Conservation (phyloP, 495 filamentous ascomycete species). For the Lasiosphaeria hispida region DNA sequence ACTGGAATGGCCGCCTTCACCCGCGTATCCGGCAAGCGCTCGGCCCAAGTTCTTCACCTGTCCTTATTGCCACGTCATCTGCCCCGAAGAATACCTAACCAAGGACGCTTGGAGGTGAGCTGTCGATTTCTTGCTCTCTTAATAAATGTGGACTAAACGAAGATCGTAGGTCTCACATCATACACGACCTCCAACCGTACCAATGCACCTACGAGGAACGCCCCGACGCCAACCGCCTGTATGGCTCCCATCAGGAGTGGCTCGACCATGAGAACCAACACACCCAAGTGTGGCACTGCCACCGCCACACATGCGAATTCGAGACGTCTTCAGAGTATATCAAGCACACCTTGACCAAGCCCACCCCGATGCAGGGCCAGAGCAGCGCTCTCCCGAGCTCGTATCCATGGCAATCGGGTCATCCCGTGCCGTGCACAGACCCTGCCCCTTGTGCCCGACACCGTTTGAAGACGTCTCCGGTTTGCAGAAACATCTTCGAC, state of each 20-base stretch:
- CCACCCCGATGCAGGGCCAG: too few relatives aligned
- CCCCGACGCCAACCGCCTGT: conserved; percentile 22
- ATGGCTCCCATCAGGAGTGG: conserved; percentile 31
- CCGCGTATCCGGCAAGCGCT: neutral
- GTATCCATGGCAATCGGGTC: too few relatives aligned
- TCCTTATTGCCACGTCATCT: conserved; percentile 26
- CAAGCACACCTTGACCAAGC: too few relatives aligned
- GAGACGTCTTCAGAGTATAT: too few relatives aligned
- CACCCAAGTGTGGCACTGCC: neutral
- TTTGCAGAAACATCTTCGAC: neutral
- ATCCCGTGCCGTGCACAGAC: too few relatives aligned
- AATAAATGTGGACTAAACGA: neutral
- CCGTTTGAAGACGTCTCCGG: neutral
- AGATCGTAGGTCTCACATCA: conserved; percentile 19
- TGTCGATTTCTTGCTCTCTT: too few relatives aligned
- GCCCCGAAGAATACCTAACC: conserved; percentile 13
- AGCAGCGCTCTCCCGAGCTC: too few relatives aligned
- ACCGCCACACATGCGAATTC: too few relatives aligned
- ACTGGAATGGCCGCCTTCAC: conserved; percentile 10
- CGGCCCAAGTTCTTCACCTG: conserved; percentile 16
- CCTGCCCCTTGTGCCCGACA: too few relatives aligned
- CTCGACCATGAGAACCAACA: conserved; percentile 28
- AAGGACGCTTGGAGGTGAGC: conserved; percentile 11
- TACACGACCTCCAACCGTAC: conserved; percentile 32
- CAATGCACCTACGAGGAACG: conserved; percentile 31